Evolutionary conservation across 345 rosid species (phyloP).

Genomic region (Eucalyptus decipiens): DNA sequence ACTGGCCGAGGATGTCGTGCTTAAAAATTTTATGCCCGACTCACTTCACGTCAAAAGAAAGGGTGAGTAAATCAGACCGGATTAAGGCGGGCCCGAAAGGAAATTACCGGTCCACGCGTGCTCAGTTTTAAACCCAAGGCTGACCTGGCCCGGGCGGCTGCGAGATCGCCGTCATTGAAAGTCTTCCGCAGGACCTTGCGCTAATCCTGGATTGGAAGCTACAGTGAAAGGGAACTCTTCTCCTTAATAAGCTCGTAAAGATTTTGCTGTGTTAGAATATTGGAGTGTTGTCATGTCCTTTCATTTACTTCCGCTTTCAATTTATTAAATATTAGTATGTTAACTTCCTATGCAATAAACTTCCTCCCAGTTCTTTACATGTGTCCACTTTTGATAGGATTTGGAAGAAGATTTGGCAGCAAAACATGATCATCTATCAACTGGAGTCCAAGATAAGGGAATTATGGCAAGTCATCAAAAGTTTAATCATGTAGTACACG

Average conservation of each 20-base stretch:
- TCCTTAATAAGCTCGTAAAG: slow-evolving; percentile 44
- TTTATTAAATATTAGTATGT: background rate
- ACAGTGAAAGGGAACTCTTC: no score
- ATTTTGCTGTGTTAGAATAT: background rate
- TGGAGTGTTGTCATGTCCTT: background rate
- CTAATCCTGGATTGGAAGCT: no score
- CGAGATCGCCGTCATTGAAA: no score
- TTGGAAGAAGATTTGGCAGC: background rate
- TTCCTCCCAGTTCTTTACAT: background rate
- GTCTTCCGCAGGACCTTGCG: no score
- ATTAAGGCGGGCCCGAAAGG: background rate
- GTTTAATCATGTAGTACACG: slow-evolving; percentile 15
- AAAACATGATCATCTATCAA: slow-evolving; percentile 10
- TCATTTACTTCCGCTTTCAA: background rate
- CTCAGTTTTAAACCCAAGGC: background rate
- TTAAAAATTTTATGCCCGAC: no score
- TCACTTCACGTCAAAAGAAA: background rate
- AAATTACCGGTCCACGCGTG: background rate
- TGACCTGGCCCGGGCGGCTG: fast-evolving
- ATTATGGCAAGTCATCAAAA: slow-evolving; percentile 17
- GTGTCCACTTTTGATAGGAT: background rate
- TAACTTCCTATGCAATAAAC: background rate
- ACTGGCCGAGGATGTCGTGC: no score
- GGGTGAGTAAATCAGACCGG: background rate
- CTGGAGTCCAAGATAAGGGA: slow-evolving; percentile 15